Base-by-base conservation (phyloP, 805 yeast species). In the Candida germanica region DNA sequence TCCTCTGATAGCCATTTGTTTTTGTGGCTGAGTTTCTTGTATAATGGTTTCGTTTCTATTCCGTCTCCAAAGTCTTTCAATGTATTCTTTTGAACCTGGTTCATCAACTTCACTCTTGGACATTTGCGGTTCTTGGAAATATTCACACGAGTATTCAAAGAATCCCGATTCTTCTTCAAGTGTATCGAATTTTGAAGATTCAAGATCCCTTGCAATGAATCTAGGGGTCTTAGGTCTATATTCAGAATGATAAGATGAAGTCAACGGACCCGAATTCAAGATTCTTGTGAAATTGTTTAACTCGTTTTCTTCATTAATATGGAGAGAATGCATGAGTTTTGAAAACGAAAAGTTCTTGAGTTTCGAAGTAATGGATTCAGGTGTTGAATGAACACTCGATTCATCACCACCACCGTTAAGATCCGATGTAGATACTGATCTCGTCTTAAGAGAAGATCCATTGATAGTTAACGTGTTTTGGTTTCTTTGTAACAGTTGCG, bases 121-220 rank as follows among this genome's bases (percentile, higher is more conserved):
- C 82, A 89, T 82, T 54, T 91, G 98, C 0, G 98, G 97, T 53
- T 89, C 98, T 51, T 89, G 95, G 64, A 91, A 93, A 53, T 88
- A 89, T 56, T 93, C 98, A 40, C 87, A 77, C 48, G 84, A 77
- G 57, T 82, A 85, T 34, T 81, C 85, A 43, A 84, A 74, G 49
- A 85, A 83, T 5, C 77, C 75, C 7, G 87, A 80, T 4, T 67
- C 66, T 8, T 77, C 55, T 1, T 87, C 83, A 3, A 83, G 49
- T 4, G 60, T 61, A 3, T 18, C 36, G 7, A 35, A 19, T n/a
- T 33, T 30, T 3, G 30, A 19, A n/a, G 31, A 29, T 13, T 17
- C 26, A 9, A 45, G 26, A 36, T 64, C 66, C 26, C 71, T 46
- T 18, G 61, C 56, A 7, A 46, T 58, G 46, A 71, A 80, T 17